Conservation (phyloP, 805 yeast genomes). For the Starmera amethionina region DNA sequence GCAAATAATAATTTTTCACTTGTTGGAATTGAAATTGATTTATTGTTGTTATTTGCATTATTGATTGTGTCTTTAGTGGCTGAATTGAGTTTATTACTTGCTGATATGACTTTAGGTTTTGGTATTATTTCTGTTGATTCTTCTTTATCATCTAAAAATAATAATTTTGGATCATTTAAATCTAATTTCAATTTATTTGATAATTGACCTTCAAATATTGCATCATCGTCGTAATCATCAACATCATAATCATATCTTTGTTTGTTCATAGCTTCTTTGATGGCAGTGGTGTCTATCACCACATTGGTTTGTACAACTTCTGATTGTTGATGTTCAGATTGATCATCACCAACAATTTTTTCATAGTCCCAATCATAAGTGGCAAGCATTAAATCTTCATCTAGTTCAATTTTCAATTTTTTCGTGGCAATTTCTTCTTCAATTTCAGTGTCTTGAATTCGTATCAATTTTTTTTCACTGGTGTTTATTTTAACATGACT, state of each 20-base stretch:
- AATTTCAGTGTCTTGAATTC: constrained; percentile 8
- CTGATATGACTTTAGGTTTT: constrained; percentile 8
- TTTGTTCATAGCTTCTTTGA: constrained; percentile 15
- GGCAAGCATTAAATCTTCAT: constrained; percentile 52
- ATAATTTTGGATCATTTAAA: constrained; percentile 76
- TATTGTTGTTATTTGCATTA: too few relatives aligned
- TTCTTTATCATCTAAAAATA: constrained; percentile 44
- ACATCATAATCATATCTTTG: constrained; percentile 23
- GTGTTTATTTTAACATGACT: constrained; percentile 5
- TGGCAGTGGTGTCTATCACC: constrained; percentile 1
- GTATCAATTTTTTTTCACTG: constrained; percentile 7
- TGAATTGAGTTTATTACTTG: neutral
- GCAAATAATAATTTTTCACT: constrained; percentile 43
- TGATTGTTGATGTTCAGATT: neutral
- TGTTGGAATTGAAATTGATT: constrained; percentile 29
- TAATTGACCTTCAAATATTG: constrained; percentile 62
- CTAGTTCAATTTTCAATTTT: constrained; percentile 7
- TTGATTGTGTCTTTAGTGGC: too few relatives aligned
- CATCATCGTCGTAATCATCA: constrained; percentile 54
- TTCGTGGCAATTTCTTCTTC: constrained; percentile 5
- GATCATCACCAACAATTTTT: constrained; percentile 38
- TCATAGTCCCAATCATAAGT: constrained; percentile 77
- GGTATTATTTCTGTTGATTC: constrained; percentile 8
- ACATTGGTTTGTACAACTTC: constrained; percentile 2
- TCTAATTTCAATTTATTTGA: constrained; percentile 44